Evolutionary conservation across 2,329 filamentous ascomycete genomes (phyloP).

Genomic region (Hymenoscyphus repandus): DNA sequence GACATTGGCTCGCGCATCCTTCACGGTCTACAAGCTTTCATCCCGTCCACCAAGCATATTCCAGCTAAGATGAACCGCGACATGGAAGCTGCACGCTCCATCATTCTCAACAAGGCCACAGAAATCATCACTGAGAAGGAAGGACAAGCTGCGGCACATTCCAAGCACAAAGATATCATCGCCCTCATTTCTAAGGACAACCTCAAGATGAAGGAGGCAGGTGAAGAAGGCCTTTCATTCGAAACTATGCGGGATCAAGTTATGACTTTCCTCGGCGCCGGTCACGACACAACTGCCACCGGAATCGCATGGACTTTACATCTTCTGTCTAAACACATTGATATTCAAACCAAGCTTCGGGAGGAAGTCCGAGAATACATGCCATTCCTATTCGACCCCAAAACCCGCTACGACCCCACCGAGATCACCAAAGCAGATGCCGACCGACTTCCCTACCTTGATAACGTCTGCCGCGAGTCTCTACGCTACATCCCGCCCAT

Average conservation of each 20-base stretch:
- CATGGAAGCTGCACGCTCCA: slow-evolving; percentile 65
- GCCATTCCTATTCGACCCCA: slow-evolving; percentile 36
- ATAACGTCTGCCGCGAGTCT: slow-evolving; percentile 42
- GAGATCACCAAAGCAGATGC: slow-evolving; percentile 32
- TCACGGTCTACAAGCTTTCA: slow-evolving; percentile 44
- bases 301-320: slow-evolving; percentile 40
- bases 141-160: slow-evolving; percentile 45
- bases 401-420: slow-evolving; percentile 29
- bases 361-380: slow-evolving; percentile 42
- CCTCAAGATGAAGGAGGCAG: slow-evolving; percentile 51
- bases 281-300: slow-evolving; percentile 41
- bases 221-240: slow-evolving; percentile 64
- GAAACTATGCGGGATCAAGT: slow-evolving; percentile 78
- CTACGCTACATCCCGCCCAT: slow-evolving; percentile 42
- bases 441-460: slow-evolving; percentile 39
- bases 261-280: slow-evolving; percentile 79
- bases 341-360: slow-evolving; percentile 36
- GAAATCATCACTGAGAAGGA: slow-evolving; percentile 61
- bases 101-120: slow-evolving; percentile 50
- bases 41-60: slow-evolving; percentile 46
- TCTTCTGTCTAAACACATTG: slow-evolving; percentile 35
- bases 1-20: slow-evolving; percentile 42
- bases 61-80: slow-evolving; percentile 53
- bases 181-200: slow-evolving; percentile 45
- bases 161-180: slow-evolving; percentile 64